These are phyloP conservation scores for Furcasterigmium furcatum DNA, from an alignment of 2,329 filamentous ascomycete genomes.

Conservation along the genomic window DNA sequence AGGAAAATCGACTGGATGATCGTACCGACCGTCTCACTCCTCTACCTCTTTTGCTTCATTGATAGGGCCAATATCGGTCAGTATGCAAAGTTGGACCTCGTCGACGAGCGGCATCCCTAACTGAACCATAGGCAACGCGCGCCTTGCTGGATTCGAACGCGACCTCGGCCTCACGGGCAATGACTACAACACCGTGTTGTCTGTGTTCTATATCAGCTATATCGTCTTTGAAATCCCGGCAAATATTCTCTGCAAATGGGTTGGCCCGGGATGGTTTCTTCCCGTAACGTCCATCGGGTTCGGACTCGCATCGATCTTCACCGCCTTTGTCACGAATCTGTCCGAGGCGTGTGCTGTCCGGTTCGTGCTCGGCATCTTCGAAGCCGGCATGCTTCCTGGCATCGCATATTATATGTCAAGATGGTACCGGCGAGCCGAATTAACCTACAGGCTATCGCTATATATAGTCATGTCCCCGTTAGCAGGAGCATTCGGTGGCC, in stretches of 20 bases:
- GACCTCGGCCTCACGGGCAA: slow-evolving; percentile 37
- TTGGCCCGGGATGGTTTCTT: slow-evolving; percentile 34
- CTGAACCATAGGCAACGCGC: slow-evolving; percentile 28
- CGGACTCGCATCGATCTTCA: slow-evolving; percentile 33
- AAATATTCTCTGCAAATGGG: slow-evolving; percentile 39
- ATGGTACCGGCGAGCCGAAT: slow-evolving; percentile 46
- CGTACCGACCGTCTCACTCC: slow-evolving; percentile 34
- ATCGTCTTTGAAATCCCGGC: slow-evolving; percentile 41
- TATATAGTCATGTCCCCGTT: slow-evolving; percentile 39
- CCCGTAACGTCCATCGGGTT: slow-evolving; percentile 33
- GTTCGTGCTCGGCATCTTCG: slow-evolving; percentile 35
- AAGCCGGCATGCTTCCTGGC: slow-evolving; percentile 28
- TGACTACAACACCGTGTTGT: slow-evolving; percentile 40
- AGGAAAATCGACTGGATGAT: slow-evolving; percentile 37
- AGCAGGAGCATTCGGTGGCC: slow-evolving; percentile 38
- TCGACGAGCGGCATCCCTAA: not conserved
- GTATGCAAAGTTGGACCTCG: no score
- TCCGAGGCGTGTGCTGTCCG: slow-evolving; percentile 26
- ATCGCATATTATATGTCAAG: slow-evolving; percentile 44
- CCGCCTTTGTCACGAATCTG: slow-evolving; percentile 31
- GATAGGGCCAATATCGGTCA: slow-evolving; percentile 41
- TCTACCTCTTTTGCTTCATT: slow-evolving; percentile 38
- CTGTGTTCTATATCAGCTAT: slow-evolving; percentile 27
- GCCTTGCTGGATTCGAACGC: no score
- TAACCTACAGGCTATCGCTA: slow-evolving; percentile 40